These are phyloP conservation scores for Dioszegia crocea DNA, from an alignment of 768 basidiomycete species.

Conservation along the genomic window DNA sequence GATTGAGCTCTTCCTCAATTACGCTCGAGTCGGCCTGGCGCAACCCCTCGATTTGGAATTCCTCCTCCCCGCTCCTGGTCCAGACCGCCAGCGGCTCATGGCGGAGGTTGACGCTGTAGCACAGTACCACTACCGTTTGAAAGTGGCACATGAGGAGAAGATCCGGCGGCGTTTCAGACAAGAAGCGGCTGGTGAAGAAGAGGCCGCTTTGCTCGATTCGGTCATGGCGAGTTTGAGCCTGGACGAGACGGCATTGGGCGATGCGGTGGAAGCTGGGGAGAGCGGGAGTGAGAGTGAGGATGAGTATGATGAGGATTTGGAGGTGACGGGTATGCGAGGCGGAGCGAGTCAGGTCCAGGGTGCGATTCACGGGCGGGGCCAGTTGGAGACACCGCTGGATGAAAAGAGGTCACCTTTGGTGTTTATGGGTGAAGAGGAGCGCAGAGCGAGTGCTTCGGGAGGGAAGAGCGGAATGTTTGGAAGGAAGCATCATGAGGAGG, in stretches of 20 bases:
- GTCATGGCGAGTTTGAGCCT: constrained; percentile 78
- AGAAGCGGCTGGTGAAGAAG: constrained; percentile 57
- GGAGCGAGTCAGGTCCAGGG: constrained; percentile 11
- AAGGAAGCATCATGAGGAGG: background rate
- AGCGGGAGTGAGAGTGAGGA: constrained; percentile 62
- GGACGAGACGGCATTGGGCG: constrained; percentile 70
- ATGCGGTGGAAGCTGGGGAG: constrained; percentile 61
- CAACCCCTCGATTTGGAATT: constrained; percentile 73
- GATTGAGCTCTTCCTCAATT: constrained; percentile 90
- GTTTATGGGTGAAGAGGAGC: background rate
- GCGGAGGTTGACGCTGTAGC: constrained; percentile 84
- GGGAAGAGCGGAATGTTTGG: constrained; percentile 6
- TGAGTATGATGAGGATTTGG: constrained; percentile 21
- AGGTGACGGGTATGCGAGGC: background rate
- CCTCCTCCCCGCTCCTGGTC: constrained; percentile 74
- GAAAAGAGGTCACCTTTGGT: constrained; percentile 2
- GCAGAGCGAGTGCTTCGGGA: constrained; percentile 1
- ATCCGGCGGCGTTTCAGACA: constrained; percentile 77
- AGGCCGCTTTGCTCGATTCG: constrained; percentile 75
- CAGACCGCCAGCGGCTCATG: constrained; percentile 71
- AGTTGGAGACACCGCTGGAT: constrained; percentile 1
- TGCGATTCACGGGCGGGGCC: background rate
- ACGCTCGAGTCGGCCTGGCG: constrained; percentile 83
- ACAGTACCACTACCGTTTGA: constrained; percentile 88
- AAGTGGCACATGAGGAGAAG: constrained; percentile 87